Evolutionary conservation across 441 rosid genomes (phyloP).

Genomic region (Gossypium laxum): DNA sequence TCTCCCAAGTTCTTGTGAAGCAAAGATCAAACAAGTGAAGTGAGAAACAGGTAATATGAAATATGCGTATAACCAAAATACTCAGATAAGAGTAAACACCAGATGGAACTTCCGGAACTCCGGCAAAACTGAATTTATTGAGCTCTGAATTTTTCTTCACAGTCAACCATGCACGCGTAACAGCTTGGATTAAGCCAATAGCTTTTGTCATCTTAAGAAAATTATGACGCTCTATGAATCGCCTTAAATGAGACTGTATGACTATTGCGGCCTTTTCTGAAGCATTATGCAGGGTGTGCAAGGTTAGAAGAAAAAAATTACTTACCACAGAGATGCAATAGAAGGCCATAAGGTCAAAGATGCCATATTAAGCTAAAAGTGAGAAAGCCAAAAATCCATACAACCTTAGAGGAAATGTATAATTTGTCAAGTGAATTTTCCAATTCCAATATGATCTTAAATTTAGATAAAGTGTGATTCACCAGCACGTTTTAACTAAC

Average conservation of each 20-base stretch:
- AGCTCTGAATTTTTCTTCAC: constrained; percentile 31
- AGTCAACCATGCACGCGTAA: constrained; percentile 46
- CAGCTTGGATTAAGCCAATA: constrained; percentile 41
- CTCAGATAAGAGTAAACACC: constrained; percentile 25
- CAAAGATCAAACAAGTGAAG: neutral
- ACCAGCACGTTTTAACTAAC: no score
- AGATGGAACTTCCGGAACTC: constrained; percentile 22
- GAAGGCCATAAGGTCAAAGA: neutral
- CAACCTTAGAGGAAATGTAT: neutral
- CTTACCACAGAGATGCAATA: neutral
- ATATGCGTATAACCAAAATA: neutral
- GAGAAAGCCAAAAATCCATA: neutral
- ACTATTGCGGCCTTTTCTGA: constrained; percentile 52
- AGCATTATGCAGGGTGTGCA: constrained; percentile 12
- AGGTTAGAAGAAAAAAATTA: constrained; percentile 11
- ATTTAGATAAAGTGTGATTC: no score
- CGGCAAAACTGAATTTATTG: constrained; percentile 16
- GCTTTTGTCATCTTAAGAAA: constrained; percentile 44
- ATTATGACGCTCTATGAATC: constrained; percentile 30
- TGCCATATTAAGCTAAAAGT: neutral
- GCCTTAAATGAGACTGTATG: constrained; percentile 50
- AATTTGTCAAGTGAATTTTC: neutral
- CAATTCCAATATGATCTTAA: no score
- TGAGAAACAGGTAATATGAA: neutral
- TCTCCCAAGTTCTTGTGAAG: constrained; percentile 25